These are phyloP conservation scores for Linderniella brevidens DNA, from an alignment of 257 asterid genomes.

Conservation along the genomic window DNA sequence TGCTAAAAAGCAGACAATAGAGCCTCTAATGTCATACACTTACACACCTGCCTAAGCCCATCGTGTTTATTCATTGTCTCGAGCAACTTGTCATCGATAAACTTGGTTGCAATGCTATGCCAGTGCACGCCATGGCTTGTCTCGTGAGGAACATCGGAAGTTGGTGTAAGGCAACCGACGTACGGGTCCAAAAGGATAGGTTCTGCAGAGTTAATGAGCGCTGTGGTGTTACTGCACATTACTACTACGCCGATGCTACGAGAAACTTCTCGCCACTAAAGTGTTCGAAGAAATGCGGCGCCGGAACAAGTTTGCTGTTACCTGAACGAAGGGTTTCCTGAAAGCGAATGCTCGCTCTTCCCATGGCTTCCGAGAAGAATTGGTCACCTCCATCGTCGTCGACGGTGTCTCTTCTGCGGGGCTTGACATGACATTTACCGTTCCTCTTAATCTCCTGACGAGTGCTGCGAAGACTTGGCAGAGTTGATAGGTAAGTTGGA, in stretches of 20 bases:
- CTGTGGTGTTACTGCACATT: too few relatives aligned
- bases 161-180: conserved; percentile 54
- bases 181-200: conserved; percentile 68
- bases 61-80: conserved; percentile 21
- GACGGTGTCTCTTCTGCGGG: too few relatives aligned
- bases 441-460: too few relatives aligned
- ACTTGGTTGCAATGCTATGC: conserved; percentile 66
- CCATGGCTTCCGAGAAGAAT: too few relatives aligned
- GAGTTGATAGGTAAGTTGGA: too few relatives aligned
- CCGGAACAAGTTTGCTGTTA: neutral
- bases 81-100: conserved; percentile 57
- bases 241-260: too few relatives aligned
- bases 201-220: conserved; percentile 23
- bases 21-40: neutral
- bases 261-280: conserved; percentile 13
- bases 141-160: conserved; percentile 15
- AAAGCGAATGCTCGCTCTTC: conserved; percentile 19
- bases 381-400: too few relatives aligned
- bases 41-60: conserved; percentile 56
- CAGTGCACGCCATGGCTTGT: conserved; percentile 20
- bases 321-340: conserved; percentile 64
- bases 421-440: too few relatives aligned
- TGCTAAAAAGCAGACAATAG: neutral
- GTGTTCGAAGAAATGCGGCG: conserved; percentile 8
- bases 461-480: too few relatives aligned